phyloP scores from a whole-genome alignment of 495 filamentous ascomycete species.

The Mytilinidion resinicola region DNA sequence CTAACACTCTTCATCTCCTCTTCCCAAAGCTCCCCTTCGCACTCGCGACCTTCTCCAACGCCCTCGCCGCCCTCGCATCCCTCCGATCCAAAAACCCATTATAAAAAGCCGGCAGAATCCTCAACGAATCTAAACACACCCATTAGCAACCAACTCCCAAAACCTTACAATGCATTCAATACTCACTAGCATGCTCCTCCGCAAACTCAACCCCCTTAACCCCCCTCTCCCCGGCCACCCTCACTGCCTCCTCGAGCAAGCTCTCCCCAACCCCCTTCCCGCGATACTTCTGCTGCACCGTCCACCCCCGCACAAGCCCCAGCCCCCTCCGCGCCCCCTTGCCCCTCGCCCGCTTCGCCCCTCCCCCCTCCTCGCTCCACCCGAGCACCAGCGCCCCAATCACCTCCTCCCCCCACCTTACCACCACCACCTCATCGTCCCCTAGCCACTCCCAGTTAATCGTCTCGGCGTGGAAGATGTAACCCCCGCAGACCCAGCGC shows the following conservation, averaged over 20 bases:
- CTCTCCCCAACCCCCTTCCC: constrained; percentile 59
- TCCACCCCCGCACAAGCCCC: constrained; percentile 65
- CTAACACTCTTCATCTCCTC: constrained; percentile 3
- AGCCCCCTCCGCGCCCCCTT: constrained; percentile 31
- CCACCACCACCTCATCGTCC: constrained; percentile 46
- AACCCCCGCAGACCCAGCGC: constrained; percentile 39
- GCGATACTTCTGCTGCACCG: constrained; percentile 60
- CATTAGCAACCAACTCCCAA: constrained; percentile 6
- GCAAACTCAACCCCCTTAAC: constrained; percentile 59
- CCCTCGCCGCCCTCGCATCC: constrained; percentile 48
- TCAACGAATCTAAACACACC: constrained; percentile 42
- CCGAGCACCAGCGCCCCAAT: constrained; percentile 51
- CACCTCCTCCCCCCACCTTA: constrained; percentile 50
- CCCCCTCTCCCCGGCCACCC: constrained; percentile 51
- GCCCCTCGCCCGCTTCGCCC: constrained; percentile 33
- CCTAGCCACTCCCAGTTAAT: constrained; percentile 47
- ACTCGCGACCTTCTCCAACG: constrained; percentile 40
- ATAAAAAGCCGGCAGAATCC: constrained; percentile 54
- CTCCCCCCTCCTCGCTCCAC: constrained; percentile 41
- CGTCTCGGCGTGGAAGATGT: constrained; percentile 48
- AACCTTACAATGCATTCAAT: neutral
- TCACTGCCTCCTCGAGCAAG: constrained; percentile 61
- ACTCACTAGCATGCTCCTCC: constrained; percentile 55
- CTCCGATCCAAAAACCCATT: constrained; percentile 52
- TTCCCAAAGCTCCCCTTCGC: constrained; percentile 29